Evolutionary conservation across 2,329 filamentous ascomycete species (phyloP).

Genomic region (Fusarium begoniae): DNA sequence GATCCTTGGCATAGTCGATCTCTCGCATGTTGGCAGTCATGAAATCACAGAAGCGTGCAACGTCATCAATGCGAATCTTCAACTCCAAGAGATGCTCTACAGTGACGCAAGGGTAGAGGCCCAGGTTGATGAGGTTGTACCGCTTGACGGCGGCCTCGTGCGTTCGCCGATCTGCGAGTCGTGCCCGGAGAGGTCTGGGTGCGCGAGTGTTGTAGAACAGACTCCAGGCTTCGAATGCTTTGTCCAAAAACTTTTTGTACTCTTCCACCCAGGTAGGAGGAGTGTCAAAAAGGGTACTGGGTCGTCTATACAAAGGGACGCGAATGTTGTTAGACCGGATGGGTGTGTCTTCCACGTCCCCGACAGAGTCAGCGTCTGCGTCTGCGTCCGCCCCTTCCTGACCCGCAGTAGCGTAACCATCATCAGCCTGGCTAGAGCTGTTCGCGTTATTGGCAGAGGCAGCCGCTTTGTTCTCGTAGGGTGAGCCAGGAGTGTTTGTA

Average conservation of each 20-base stretch:
- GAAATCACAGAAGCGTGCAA: not conserved
- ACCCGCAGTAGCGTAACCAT: not conserved
- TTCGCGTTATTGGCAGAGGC: not conserved
- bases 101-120: not conserved
- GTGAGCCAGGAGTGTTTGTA: not conserved
- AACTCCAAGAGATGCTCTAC: not conserved
- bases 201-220: not conserved
- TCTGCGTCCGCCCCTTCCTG: not conserved
- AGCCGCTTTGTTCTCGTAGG: not conserved
- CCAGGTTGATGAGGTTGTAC: not conserved
- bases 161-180: not conserved
- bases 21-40: not conserved
- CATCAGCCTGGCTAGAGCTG: not conserved
- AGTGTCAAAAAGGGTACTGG: not conserved
- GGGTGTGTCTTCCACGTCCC: not conserved
- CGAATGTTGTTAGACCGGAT: not conserved
- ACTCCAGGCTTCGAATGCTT: not conserved
- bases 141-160: not conserved
- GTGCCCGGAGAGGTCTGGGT: not conserved
- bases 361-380: not conserved
- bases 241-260: not conserved
- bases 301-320: no score
- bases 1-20: not conserved
- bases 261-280: not conserved
- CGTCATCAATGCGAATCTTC: constrained; percentile 10